These are phyloP conservation scores for Rhamnella rubrinervis DNA, from an alignment of 331 rosid species.

Conservation along the genomic window DNA sequence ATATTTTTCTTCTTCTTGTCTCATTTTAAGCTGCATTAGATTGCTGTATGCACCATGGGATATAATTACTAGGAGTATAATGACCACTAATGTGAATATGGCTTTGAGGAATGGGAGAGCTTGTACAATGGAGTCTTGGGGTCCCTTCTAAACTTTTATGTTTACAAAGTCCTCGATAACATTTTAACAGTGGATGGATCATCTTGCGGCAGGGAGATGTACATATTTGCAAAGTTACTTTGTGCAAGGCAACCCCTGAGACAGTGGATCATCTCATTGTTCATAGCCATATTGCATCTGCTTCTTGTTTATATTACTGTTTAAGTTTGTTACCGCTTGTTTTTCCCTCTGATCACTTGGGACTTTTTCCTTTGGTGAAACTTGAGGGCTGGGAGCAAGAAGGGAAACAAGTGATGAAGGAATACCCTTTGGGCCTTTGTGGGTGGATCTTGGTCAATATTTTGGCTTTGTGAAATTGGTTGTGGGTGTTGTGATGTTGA, in stretches of 20 bases:
- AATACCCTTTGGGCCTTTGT: constrained; percentile 45
- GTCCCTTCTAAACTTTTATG: constrained; percentile 42
- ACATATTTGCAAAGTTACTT: constrained; percentile 47
- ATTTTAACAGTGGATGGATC: constrained; percentile 60
- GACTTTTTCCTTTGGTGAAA: constrained; percentile 44
- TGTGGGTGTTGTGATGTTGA: constrained; percentile 34
- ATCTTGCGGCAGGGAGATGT: constrained; percentile 64
- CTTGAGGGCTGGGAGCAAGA: constrained; percentile 53
- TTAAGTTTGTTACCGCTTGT: constrained; percentile 68
- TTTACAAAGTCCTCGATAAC: constrained; percentile 42
- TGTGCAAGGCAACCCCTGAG: constrained; percentile 60
- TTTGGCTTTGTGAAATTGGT: constrained; percentile 27
- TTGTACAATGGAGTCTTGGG: constrained; percentile 34
- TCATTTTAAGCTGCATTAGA: constrained; percentile 16
- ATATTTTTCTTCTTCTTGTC: constrained; percentile 8
- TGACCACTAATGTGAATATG: constrained; percentile 10
- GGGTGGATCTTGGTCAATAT: constrained; percentile 42
- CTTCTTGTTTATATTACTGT: constrained; percentile 51
- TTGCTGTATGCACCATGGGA: constrained; percentile 23
- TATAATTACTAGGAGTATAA: constrained; percentile 22
- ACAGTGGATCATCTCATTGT: constrained; percentile 52
- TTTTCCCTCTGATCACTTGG: constrained; percentile 44
- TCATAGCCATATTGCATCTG: constrained; percentile 50
- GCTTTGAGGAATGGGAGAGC: constrained; percentile 39
- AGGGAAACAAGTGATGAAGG: constrained; percentile 58